Conservation (phyloP, 2,329 filamentous ascomycete genomes). For the Fusarium xyrophilum region DNA sequence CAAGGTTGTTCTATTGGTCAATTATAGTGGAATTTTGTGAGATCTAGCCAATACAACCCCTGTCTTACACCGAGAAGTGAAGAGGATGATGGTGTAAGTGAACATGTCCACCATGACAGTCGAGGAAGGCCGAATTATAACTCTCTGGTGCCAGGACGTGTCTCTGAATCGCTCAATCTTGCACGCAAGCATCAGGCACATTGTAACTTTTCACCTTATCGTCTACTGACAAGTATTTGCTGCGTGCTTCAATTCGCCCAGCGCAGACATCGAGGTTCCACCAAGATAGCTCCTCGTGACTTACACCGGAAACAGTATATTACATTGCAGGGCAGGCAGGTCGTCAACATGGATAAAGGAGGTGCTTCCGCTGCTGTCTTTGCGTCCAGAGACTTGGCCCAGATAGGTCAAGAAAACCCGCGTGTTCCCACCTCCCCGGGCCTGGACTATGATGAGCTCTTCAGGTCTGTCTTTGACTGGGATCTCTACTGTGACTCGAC, state of each 20-base stretch:
- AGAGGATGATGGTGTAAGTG: conserved; percentile 50
- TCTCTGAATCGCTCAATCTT: conserved; percentile 50
- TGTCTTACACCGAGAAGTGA: conserved; percentile 24
- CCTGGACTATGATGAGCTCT: conserved; percentile 45
- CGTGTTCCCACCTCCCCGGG: conserved; percentile 47
- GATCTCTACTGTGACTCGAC: conserved; percentile 46
- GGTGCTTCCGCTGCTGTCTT: conserved; percentile 25
- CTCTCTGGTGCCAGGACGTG: conserved; percentile 49
- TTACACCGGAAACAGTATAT: conserved; percentile 46
- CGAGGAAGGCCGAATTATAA: conserved; percentile 50
- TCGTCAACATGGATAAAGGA: conserved; percentile 49
- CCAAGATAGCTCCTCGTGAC: conserved; percentile 49
- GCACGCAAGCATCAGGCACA: conserved; percentile 49
- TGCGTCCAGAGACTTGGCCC: conserved; percentile 45
- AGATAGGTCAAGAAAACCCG: conserved; percentile 48
- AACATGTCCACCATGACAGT: conserved; percentile 46
- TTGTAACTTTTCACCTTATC: conserved; percentile 52
- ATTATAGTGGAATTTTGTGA: conserved; percentile 23
- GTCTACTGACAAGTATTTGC: conserved; percentile 47
- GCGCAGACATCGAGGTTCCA: conserved; percentile 50
- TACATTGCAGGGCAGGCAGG: conserved; percentile 26
- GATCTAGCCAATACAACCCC: conserved; percentile 41
- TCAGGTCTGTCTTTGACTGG: conserved; percentile 50
- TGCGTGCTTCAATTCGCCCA: conserved; percentile 49
- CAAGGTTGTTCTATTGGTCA: conserved; percentile 43